Evolutionary conservation across 441 rosid genomes (phyloP).

Genomic region (Corymbia citriodora): DNA sequence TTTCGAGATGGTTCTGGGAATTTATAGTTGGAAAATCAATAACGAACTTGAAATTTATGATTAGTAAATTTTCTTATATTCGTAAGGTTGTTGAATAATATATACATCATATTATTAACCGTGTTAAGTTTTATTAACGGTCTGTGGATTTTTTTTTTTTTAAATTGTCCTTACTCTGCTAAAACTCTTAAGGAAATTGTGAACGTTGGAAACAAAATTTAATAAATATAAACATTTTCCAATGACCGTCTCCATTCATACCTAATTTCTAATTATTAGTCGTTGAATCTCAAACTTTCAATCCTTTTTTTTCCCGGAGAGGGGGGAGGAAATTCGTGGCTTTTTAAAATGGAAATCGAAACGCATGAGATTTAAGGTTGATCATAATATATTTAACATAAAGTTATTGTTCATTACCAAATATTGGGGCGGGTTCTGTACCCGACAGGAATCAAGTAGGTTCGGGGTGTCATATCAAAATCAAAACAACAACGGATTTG

Average conservation of each 20-base stretch:
- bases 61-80: neutral
- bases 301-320: neutral
- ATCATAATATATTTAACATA: too few relatives aligned
- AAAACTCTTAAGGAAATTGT: neutral
- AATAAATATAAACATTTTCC: neutral
- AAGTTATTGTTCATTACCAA: neutral
- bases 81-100: neutral
- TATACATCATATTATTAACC: neutral
- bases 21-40: neutral
- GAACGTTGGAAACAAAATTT: neutral
- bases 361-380: neutral
- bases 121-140: neutral
- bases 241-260: neutral
- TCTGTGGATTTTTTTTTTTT: neutral
- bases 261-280: neutral
- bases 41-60: fast-evolving
- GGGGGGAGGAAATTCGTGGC: neutral
- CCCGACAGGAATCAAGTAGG: neutral
- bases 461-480: neutral
- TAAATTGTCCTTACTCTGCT: neutral
- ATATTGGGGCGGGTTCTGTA: neutral
- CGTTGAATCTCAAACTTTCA: neutral
- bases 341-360: neutral
- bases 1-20: neutral
- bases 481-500: neutral